Evolutionary conservation across 2,329 filamentous ascomycete species (phyloP).

Genomic region (Colletotrichum sansevieriae): DNA sequence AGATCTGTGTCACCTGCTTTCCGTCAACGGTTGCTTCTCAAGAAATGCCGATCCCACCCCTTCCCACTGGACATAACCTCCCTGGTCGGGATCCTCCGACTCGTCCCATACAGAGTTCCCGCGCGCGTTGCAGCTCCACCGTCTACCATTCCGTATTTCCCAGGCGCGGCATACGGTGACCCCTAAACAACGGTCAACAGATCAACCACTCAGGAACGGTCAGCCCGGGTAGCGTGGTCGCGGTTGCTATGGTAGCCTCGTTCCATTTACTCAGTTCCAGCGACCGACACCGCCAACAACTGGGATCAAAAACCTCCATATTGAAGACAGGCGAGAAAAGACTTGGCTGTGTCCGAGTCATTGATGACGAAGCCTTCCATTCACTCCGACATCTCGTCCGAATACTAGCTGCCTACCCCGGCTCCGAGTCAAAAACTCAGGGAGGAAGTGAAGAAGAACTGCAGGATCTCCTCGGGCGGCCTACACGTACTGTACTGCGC

Average conservation of each 20-base stretch:
- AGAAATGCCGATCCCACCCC: conserved; percentile 20
- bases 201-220: background rate
- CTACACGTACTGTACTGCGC: background rate
- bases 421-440: conserved; percentile 1
- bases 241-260: too few species aligned
- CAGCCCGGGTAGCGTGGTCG: background rate
- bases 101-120: conserved; percentile 28
- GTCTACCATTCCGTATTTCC: background rate
- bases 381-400: conserved; percentile 10
- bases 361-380: conserved; percentile 1
- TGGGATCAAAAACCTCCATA: background rate
- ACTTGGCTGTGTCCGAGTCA: conserved; percentile 18
- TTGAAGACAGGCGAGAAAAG: background rate
- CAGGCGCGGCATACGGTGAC: background rate
- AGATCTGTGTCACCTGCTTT: conserved; percentile 26
- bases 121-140: conserved; percentile 1
- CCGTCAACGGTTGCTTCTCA: too few species aligned
- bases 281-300: background rate
- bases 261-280: background rate
- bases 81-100: conserved; percentile 5
- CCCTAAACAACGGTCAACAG: background rate
- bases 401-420: conserved; percentile 6
- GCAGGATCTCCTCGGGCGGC: conserved; percentile 7
- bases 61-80: conserved; percentile 5
- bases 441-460: conserved; percentile 11